phyloP scores from a whole-genome alignment of 192 early-diverging fungal genomes.

The Coemansia sp. region DNA sequence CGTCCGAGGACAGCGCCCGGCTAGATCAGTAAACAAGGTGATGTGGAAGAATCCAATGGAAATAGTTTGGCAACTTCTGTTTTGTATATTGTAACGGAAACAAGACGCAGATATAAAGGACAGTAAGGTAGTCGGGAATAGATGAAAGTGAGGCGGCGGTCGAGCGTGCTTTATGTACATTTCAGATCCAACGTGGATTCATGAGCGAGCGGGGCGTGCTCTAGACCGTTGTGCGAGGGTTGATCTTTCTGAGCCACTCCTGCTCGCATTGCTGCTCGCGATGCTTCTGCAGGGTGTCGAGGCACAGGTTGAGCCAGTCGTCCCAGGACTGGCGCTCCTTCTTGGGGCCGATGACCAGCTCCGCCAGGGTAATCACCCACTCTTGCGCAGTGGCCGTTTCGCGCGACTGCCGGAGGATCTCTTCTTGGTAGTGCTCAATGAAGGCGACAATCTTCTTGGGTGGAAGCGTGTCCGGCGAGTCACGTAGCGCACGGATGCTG shows the following conservation, averaged over 20 bases:
- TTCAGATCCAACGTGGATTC: too few relatives aligned
- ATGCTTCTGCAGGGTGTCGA: constrained; percentile 26
- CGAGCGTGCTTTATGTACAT: too few relatives aligned
- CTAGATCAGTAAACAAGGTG: too few relatives aligned
- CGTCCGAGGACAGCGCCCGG: too few relatives aligned
- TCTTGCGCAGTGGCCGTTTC: constrained; percentile 37
- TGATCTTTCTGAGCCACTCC: constrained; percentile 20
- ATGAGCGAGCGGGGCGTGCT: not conserved
- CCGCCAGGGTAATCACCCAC: constrained; percentile 42
- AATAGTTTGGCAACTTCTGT: too few relatives aligned
- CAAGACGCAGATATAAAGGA: too few relatives aligned
- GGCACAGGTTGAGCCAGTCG: constrained; percentile 36
- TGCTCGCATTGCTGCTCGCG: constrained; percentile 18
- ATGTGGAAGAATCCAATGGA: too few relatives aligned
- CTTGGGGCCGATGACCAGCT: constrained; percentile 39
- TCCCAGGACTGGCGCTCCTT: constrained; percentile 40
- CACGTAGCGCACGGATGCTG: not conserved
- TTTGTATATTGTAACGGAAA: too few relatives aligned
- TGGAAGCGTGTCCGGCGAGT: too few relatives aligned
- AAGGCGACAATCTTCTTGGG: constrained; percentile 36
- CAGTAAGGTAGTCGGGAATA: too few relatives aligned
- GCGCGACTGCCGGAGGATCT: constrained; percentile 19
- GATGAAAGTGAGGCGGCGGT: too few relatives aligned
- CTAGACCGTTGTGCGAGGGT: not conserved
- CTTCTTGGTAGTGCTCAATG: constrained; percentile 31